Conservation (phyloP, 2,329 filamentous ascomycete genomes). For the Erysiphe neolycopersici region DNA sequence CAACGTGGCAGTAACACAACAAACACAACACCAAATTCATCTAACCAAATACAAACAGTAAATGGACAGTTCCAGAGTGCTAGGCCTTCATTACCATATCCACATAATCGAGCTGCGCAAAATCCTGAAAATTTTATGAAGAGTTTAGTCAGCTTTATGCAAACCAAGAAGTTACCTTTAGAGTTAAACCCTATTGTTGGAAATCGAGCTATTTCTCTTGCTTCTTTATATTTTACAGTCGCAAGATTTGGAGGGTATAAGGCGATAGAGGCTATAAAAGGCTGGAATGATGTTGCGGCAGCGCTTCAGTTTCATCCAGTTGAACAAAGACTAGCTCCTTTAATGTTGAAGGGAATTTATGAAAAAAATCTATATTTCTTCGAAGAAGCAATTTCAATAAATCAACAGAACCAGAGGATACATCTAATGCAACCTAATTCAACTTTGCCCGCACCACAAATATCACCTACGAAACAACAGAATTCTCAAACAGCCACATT, state of each 20-base stretch:
- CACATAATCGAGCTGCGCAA: constrained; percentile 15
- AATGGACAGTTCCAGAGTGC: constrained; percentile 30
- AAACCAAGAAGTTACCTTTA: constrained; percentile 41
- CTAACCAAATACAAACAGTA: constrained; percentile 23
- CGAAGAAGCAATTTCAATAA: constrained; percentile 37
- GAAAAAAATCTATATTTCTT: constrained; percentile 52
- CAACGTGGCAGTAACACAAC: constrained; percentile 20
- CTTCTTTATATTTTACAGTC: constrained; percentile 53
- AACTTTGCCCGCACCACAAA: constrained; percentile 16
- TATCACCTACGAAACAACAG: constrained; percentile 17
- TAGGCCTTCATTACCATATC: constrained; percentile 23
- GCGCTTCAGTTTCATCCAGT: constrained; percentile 32
- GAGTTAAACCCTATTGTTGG: constrained; percentile 49
- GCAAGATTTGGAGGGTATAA: constrained; percentile 55
- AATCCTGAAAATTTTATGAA: constrained; percentile 49
- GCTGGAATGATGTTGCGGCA: constrained; percentile 49
- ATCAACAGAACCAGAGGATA: constrained; percentile 21
- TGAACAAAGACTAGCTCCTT: constrained; percentile 37
- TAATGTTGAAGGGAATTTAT: constrained; percentile 47
- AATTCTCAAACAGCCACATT: constrained; percentile 18
- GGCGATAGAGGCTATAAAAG: constrained; percentile 38
- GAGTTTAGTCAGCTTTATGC: constrained; percentile 54
- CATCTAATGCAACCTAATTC: constrained; percentile 10
- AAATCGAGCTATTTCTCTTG: constrained; percentile 46
- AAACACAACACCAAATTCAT: constrained; percentile 9